phyloP scores from a whole-genome alignment of 2,329 filamentous ascomycete genomes.

The Aphanocladium album region DNA sequence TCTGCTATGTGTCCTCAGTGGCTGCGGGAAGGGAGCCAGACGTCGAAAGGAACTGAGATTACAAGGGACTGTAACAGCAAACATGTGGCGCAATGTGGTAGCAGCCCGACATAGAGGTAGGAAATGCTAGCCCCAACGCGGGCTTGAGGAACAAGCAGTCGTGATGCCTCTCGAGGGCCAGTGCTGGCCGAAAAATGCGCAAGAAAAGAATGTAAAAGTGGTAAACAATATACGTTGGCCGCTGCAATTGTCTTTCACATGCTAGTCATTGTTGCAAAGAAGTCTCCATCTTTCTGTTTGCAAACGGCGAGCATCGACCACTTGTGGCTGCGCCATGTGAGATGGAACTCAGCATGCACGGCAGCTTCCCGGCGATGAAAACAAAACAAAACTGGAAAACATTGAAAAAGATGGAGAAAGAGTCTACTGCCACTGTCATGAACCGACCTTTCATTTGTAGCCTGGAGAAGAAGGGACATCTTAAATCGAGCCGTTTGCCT shows the following conservation, averaged over 20 bases:
- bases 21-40: background rate
- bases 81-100: background rate
- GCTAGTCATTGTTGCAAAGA: background rate
- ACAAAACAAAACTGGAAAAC: background rate
- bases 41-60: background rate
- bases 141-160: background rate
- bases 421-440: background rate
- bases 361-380: background rate
- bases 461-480: background rate
- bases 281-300: conserved; percentile 8
- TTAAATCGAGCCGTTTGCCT: background rate
- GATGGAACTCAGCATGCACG: conserved; percentile 4
- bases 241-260: background rate
- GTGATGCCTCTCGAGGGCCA: background rate
- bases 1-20: background rate
- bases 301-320: background rate
- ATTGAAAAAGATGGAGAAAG: background rate
- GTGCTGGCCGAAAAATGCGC: background rate
- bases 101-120: background rate
- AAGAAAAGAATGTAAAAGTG: background rate
- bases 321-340: background rate
- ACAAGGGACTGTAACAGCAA: background rate
- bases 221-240: background rate
- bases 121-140: no score
- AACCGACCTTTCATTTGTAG: background rate